Base-by-base conservation (phyloP, 805 yeast genomes). In the Candida montana region DNA sequence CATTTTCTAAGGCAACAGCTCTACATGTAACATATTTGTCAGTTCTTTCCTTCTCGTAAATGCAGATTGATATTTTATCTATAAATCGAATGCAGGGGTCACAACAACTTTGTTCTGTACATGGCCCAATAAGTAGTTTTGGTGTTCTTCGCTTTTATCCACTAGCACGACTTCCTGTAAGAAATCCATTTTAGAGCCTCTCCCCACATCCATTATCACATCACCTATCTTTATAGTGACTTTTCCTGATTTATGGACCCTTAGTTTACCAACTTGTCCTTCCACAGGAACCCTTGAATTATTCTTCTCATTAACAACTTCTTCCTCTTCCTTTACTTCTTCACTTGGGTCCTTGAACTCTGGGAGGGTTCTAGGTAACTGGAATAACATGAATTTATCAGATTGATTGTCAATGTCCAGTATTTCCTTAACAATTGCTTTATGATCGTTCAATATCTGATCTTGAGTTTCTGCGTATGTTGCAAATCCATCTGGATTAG, bases 231-330 rank as follows among this genome's bases (percentile, higher is more conserved):
- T 74, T 60, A 90, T 73, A 4, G 95, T 72, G 17, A 88, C 60
- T 57, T 76, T 85, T 3, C 98, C 98, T 1, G 96, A 86, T 54
- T 81, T 76, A 59, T 90, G 96, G 35, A 81, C 69, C 41, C 91
- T 75, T 27, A 91, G 55, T 9, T 74, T 69, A 6, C 97, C 97
- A 30, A 88, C 70, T 41, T 69, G 69, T 2, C 96, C 96, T 31
- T 64, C 62, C 18, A 41, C 51, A 9, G 48, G 49, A 13, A 44
- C 34, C n/a, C 13, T 26, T 26, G 6, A 21, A 9, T 21, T 21
- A 13, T 26, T 5, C 13, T 7, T 15, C 2, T 37, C 46, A 5
- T 23, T 31, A 12, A 37, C 47, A 13, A 23, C 37, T 38, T 29
- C 38, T 17, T 11, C 13, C 18, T 23, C 32, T 12, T 39, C 31